Base-by-base conservation (phyloP, 2,329 filamentous ascomycete species). In the Penicillium expansum region DNA sequence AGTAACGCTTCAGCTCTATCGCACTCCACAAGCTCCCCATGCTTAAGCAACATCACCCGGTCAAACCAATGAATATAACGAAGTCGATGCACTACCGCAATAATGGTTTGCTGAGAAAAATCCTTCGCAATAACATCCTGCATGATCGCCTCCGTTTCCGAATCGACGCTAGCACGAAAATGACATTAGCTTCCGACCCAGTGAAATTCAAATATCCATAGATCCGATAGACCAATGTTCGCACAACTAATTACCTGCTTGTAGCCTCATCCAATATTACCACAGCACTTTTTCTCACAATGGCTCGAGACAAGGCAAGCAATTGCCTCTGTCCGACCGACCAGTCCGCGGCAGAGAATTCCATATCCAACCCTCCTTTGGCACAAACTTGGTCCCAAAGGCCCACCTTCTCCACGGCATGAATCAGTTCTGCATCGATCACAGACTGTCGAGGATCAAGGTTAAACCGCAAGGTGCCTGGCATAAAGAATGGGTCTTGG, bases 271-370 rank as follows among this genome's bases (percentile, higher is more conserved):
- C 47, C 16, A 38, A 48, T 4, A 48, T 48, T 3, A 48, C 14
- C 9, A 48, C 3, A 11, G 18, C 1, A n/a, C 47, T 29, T 5
- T 29, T 48, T 14, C 13, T 48, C 16, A 48, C 33, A 9, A 48
- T 16, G 9, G 33, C 45, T 13, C 49, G 38, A 43, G 38, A 29
- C 38, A 33, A 52, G 22, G 27, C 38, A 43, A 52, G 20, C 14
- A 52, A n/a, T 32, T 52, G 39, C 38, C 30, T 43, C 49, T 52
- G 49, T 3, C 49, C 49, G 9, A 27, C 29, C 30, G 49, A 52
- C 49, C 38, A 52, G 18, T 33, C 30, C 20, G 9, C 22, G 13
- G 16, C 4, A 38, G 47, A 48, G 22, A 48, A 48, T 16, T 35
- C 24, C 38, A 44, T 43, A 18, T 44, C 39, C 39, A 35, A 33